Base-by-base conservation (phyloP, 1,139 yeast species). In the Saccharomyces pastorianus region DNA sequence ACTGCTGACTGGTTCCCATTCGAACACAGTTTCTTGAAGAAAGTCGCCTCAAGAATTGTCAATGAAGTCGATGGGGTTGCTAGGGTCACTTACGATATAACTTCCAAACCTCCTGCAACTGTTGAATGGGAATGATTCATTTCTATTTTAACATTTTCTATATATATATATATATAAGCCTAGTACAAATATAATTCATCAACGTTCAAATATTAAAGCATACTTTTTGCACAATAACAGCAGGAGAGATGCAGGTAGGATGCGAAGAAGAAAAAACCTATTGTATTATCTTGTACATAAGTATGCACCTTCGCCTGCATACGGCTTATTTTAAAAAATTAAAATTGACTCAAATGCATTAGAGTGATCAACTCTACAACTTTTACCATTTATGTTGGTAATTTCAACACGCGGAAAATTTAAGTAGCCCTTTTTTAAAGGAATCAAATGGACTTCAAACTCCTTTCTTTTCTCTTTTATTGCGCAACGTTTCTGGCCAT, bases 11-110 rank as follows among this genome's bases (percentile, higher is more conserved):
- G 99, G 99, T 93, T 77, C 73, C 88, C 88, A 62, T 93, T 93
- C 69, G 98, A 91, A 67, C 95, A 95, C 63, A 75, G 83, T 52
- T 93, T 93, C 84, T 82, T 93, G 74, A 93, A 91, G 82, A 83
- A 77, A 61, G 98, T 91, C 58, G 91, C 97, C 56, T 83, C 96
- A 54, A 85, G 99, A 80, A 95, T 93, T 61, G 98, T 93, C 65
- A 95, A 95, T 74, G 99, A 93, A 77, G 99, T 93, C 60, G 88
- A 86, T 64, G 99, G 99, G 70, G 99, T 93, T 66, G 97, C 99
- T 58, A 88, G 99, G 76, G 99, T 95, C 58, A 95, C 96, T 55
- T 95, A 93, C 74, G 99, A 93, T 73, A 91, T 95, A 72, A 93
- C 99, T 60, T 90, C 97, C 59, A 93, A 93, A 78, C 99, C 99